Conservation (phyloP, 495 filamentous ascomycete genomes). For the Penicillium daleae region DNA sequence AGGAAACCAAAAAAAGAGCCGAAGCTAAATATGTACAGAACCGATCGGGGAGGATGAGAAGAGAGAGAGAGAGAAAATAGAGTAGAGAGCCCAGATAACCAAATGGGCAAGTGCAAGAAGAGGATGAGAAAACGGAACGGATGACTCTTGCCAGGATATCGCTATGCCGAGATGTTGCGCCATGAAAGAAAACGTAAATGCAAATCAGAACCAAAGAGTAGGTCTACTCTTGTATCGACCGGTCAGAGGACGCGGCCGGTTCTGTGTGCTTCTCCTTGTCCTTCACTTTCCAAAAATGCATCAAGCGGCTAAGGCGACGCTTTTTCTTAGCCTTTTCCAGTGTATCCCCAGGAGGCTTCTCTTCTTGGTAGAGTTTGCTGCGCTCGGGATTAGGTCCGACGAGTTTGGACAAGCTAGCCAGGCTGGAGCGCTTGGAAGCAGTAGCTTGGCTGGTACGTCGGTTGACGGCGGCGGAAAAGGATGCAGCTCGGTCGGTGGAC, state of each 20-base stretch:
- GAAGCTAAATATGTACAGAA: conserved; percentile 34
- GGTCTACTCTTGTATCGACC: conserved; percentile 25
- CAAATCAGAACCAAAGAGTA: conserved; percentile 22
- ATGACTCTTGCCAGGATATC: conserved; percentile 31
- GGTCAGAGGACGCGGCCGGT: conserved; percentile 27
- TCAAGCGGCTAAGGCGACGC: conserved; percentile 75
- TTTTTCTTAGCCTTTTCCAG: conserved; percentile 70
- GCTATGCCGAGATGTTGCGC: conserved; percentile 41
- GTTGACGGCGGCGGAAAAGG: conserved; percentile 66
- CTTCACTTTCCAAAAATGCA: conserved; percentile 80
- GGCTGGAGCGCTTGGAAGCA: conserved; percentile 71
- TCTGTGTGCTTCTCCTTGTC: conserved; percentile 47
- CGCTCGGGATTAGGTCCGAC: conserved; percentile 77
- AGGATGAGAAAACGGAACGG: conserved; percentile 29
- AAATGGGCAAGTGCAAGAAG: conserved; percentile 11
- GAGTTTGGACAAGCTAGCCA: conserved; percentile 83
- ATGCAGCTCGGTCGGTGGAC: conserved; percentile 66
- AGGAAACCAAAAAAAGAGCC: conserved; percentile 14
- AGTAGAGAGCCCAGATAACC: conserved; percentile 19
- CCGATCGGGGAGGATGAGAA: conserved; percentile 1
- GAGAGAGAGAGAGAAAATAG: conserved; percentile 3
- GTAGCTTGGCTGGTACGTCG: conserved; percentile 55
- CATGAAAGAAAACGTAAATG: conserved; percentile 32
- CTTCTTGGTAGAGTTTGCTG: conserved; percentile 80
- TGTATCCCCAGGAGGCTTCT: conserved; percentile 57